Base-by-base conservation (phyloP, 768 basidiomycete genomes). In the Dentipellis fragilis region DNA sequence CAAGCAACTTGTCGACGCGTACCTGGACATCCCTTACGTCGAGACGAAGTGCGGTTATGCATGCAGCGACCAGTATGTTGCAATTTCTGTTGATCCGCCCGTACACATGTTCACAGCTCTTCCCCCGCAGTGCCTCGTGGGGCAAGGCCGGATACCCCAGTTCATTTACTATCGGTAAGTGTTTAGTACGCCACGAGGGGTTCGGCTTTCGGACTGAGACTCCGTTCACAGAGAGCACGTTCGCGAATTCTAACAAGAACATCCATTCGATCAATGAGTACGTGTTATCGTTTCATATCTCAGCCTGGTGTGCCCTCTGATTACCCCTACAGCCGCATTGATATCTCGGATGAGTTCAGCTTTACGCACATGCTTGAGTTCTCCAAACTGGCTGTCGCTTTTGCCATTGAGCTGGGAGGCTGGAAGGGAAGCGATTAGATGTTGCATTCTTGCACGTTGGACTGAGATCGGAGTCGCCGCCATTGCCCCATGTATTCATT, bases 41-140 rank as follows among this genome's bases (percentile, higher is more conserved):
- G 83, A 89, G 75, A 96, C 93, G 55, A 77, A 86, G 74, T 95
- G 93, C 72, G 91, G 89, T 37, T 95, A 96, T 65, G 92, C 91
- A 52, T 96, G 93, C 76, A 90, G 87, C 62, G 93, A 95, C 69
- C 92, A 94, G 88, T 91, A 72, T 66, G 76, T 58, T 39, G 51
- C 62, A 23, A 57, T 38, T 59, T 65, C 68, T 29, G 66, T 61
- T 63, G 61, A 58, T 62, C 34, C 59, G 47, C 51, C 51, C 48
- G 52, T 42, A 52, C 62, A 63, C 59, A 64, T 66, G 61, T 66
- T 70, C 57, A 67, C 61, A 53, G 48, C 36, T 39, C 38, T 23
- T 35, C 35, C 53, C 62, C 51, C 60, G 74, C 77, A 79, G 77
- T 64, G 90, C 90, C 63, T 89, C 89, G 35, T 93, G 89, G 89